These are phyloP conservation scores for Naegleria fowleri DNA, from an alignment of 208 protist genomes.

Conservation along the genomic window DNA sequence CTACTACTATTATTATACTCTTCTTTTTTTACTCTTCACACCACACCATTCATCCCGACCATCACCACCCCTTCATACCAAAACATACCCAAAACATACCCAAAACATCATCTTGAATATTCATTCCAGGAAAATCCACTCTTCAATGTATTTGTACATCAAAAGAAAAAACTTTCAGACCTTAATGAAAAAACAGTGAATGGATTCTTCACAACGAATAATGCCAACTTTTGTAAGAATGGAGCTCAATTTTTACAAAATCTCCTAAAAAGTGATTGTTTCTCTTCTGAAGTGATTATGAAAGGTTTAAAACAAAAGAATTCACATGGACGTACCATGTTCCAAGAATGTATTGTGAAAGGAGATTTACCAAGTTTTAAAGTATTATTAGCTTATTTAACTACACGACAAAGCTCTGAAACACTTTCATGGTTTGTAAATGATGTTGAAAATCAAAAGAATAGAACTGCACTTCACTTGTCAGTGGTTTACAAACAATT, in stretches of 20 bases:
- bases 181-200: neutral
- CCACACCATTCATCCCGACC: too few relatives aligned
- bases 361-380: conserved; percentile 3
- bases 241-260: neutral
- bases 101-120: too few relatives aligned
- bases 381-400: neutral
- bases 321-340: neutral
- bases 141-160: neutral
- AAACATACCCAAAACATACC: too few relatives aligned
- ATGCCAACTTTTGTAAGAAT: neutral
- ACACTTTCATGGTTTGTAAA: neutral
- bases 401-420: neutral
- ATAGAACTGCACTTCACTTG: neutral
- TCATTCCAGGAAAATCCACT: neutral
- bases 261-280: neutral
- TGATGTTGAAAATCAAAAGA: neutral
- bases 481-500: neutral
- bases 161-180: neutral
- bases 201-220: neutral
- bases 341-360: neutral
- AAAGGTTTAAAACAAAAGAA: conserved; percentile 1
- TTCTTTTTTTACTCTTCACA: too few relatives aligned
- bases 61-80: too few relatives aligned
- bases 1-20: too few relatives aligned
- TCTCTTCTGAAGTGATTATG: neutral